Evolutionary conservation across 129 eudicot genomes (phyloP), one percentile per base, ranked within the genome.

Genomic region (Lactuca sativa): DNA sequence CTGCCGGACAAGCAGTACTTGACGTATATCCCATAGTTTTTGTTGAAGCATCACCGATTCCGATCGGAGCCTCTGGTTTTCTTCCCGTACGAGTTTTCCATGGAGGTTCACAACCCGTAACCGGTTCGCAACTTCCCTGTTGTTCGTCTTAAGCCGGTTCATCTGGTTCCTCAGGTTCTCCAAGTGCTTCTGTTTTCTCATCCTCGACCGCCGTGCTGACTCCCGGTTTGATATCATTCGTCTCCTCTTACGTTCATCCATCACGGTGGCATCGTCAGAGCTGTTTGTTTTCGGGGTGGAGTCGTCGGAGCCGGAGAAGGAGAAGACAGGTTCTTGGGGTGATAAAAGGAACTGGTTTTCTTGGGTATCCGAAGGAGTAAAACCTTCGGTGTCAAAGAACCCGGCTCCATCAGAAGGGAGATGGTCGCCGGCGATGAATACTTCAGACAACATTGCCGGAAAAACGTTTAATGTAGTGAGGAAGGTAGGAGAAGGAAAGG

Each of bases 201-300:
- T 77, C 33, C 97, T 82, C 3, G 97, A 92, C 70, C 98, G 71
- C 60, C 96, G 56, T 1, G 98, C 98, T 6, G 98, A 92, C 48
- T 92, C 98, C 52, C 98, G 90, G 87, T 92, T 92, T 9, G 98
- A 88, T 62, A 88, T 62, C 98, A 82, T 92, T 8, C 98, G 84
- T 74, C 85, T 82, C 37, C 79, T 77, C 76, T 82, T 92, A 25
- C 87, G 80, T 17, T 88, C 98, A 14, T 88, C 96, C 6, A 62
- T 34, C 12, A 38, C 30, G 36, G 12, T 55, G 2, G 12, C 34
- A 9, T 64, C 77, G n/a, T 48, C 71, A 11, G 72, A 30, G 38
- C 40, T 57, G n/a, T 40, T 53, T 34, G 76, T 44, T 31, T 48
- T 66, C 0, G 82, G 85, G 53, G 69, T 74, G 4, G 86, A 67